These are phyloP conservation scores for Clitopilus hobsonii DNA, from an alignment of 768 basidiomycete species.

Conservation along the genomic window DNA sequence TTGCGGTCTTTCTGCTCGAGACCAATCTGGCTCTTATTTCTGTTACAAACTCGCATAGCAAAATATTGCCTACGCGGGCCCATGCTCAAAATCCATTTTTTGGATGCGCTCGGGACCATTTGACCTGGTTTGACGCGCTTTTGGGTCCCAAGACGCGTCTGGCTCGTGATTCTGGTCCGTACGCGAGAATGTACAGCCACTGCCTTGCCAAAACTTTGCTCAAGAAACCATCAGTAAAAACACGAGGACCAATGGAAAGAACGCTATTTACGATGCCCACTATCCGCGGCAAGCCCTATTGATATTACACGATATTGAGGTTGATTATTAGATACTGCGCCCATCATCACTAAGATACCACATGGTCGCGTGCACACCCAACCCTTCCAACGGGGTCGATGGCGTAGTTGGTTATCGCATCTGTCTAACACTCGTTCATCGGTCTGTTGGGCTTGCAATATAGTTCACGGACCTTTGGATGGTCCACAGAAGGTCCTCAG, in stretches of 20 bases:
- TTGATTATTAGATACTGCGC: too few species aligned
- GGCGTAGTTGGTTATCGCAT: slow-evolving; percentile 85
- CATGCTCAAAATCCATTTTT: too few species aligned
- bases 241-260: too few species aligned
- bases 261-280: too few species aligned
- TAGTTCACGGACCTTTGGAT: background rate
- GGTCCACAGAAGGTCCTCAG: slow-evolving; percentile 19
- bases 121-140: background rate
- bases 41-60: background rate
- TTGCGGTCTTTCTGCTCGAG: background rate
- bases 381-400: slow-evolving; percentile 36
- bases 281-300: too few species aligned
- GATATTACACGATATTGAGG: too few species aligned
- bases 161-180: background rate
- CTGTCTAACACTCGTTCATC: slow-evolving; percentile 57
- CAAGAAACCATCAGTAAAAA: too few species aligned
- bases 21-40: background rate
- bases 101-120: too few species aligned
- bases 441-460: background rate
- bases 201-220: too few species aligned
- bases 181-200: background rate
- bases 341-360: background rate
- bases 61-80: background rate
- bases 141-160: background rate
- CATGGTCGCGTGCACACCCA: background rate